Evolutionary conservation across 352 stramenopile genomes (phyloP), one percentile per base, ranked within the genome.

Genomic region (Globisporangium polare): DNA sequence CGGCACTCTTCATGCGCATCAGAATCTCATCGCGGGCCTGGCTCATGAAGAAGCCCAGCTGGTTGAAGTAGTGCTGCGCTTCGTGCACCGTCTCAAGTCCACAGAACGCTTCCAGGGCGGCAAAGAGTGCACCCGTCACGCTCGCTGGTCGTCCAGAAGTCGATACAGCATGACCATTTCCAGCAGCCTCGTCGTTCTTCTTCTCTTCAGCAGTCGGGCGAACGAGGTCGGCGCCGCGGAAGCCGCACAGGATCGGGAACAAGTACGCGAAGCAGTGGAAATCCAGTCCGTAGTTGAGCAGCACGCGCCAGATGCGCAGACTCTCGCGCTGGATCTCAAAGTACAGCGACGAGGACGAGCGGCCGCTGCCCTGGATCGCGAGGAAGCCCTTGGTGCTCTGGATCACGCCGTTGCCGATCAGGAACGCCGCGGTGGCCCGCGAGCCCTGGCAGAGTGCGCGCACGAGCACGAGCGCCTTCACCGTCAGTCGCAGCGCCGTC

Each of bases 231-330:
- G 46, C 31, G 10, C 49, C 53, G 20, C 56, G 50, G 45, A 84
- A 85, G 15, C 72, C 58, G 20, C 73, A 86, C 9, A 91, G 57
- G 33, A 85, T 53, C 0, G 81, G 71, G 50, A 83, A 90, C 18
- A 89, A 35, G 56, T 91, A 91, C 27, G 72, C 71, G 27, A 91
- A 85, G 22, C 81, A 87, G 62, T 88, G 77, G 33, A 87, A 84
- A 49, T 91, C 81, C 10, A 91, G 63, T 8, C 72, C 72, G 59
- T 89, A 91, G n/a, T 68, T 64, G 0, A 91, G 69, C 0, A 87
- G 74, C 53, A 87, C 66, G 20, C 79, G 75, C 81, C 81, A 91
- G 26, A 89, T 73, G 0, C 78, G 77, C 17, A 89, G 61, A 22
- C 75, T 85, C 54, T 88, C 77, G 13, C 78, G 47, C 67, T 88